Percentiles rank a stretch among this genome's conserved stretches.
phyloP scores from a whole-genome alignment of 306 rosid species.

The Lotus japonicus region DNA sequence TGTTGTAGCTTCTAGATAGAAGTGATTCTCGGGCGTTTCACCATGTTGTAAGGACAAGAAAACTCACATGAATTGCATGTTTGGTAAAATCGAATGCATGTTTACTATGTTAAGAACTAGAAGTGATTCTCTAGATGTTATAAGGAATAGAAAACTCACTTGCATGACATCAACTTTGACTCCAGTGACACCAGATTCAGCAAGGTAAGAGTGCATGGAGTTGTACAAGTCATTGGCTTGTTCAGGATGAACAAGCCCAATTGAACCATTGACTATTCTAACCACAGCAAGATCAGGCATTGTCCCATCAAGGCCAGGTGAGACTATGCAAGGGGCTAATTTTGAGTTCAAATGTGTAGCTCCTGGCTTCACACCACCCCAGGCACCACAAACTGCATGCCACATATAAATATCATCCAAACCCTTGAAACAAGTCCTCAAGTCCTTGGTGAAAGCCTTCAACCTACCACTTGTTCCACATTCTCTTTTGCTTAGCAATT shows the following conservation, averaged over 20 bases:
- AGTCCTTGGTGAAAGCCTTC: slow-evolving; percentile 73
- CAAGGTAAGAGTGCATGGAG: slow-evolving; percentile 80
- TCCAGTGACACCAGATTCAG: slow-evolving; percentile 65
- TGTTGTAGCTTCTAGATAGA: too few species aligned
- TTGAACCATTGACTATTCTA: slow-evolving; percentile 55
- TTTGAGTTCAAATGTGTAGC: slow-evolving; percentile 51
- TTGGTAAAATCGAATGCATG: too few species aligned
- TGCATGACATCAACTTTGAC: slow-evolving; percentile 86
- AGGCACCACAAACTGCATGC: slow-evolving; percentile 88
- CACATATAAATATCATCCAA: slow-evolving; percentile 79
- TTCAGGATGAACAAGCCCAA: slow-evolving; percentile 75
- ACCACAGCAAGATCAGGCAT: slow-evolving; percentile 78
- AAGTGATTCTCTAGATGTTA: too few species aligned
- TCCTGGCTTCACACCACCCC: slow-evolving; percentile 93
- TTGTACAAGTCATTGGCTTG: slow-evolving; percentile 61
- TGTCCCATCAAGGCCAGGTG: slow-evolving; percentile 69
- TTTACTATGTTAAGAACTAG: too few species aligned
- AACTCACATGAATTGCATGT: too few species aligned
- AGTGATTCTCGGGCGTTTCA: too few species aligned
- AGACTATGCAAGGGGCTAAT: slow-evolving; percentile 50
- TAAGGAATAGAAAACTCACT: slow-evolving; percentile 28
- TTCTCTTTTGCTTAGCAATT: not conserved
- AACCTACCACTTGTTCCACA: slow-evolving; percentile 38
- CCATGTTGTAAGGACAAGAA: too few species aligned
- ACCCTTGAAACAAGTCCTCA: slow-evolving; percentile 57